Base-by-base conservation (phyloP, 2,329 filamentous ascomycete genomes). In the Ceratocystis cacaofunesta region DNA sequence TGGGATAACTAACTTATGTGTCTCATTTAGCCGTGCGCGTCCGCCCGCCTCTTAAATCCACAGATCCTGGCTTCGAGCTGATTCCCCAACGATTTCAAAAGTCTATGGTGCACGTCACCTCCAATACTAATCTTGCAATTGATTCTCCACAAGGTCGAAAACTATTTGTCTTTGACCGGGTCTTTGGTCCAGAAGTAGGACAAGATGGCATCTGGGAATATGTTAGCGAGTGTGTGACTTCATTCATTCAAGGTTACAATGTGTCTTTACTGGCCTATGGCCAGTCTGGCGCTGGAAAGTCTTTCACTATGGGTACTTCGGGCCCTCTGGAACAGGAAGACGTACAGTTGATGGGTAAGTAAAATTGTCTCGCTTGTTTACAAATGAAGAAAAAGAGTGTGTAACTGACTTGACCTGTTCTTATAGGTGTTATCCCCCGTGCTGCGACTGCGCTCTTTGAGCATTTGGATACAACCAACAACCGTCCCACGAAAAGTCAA, bases 221-320 rank as follows among this genome's bases (percentile, higher is more conserved):
- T 72, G 79, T 99, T 61, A 85, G 85, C 68, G 94, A 99, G 70
- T 95, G 91, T 71, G 88, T 97, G 70, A 85, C 81, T 70, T 89
- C 92, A 1, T 99, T 99, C 71, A 79, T 94, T 1, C 90, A 96
- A 73, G 94, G 94, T 65, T 99, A 97, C 82, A 99, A 99, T 83
- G 94, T 99, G 67, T 99, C 94, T 2, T 85, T 99, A 62, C 79
- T 99, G 71, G 94, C 94, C 61, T 99, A 99, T 72, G 94, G 94
- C 70, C 94, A 99, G 78, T 99, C 94, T 32, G 94, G 94, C 66
- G 91, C 94, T 10, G 94, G 94, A 70, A 99, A 99, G 77, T 97
- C 92, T 2, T 97, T 95, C 74, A 99, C 94, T 0, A 99, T 99
- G 94, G 94, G 94, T 66, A 99, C 94, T 0, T 91, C 92, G 0